A percentile compares a stretch with the other conserved stretches of the same genome.
Conservation (phyloP, 345 rosid species). For the Dipteronia dyeriana region DNA sequence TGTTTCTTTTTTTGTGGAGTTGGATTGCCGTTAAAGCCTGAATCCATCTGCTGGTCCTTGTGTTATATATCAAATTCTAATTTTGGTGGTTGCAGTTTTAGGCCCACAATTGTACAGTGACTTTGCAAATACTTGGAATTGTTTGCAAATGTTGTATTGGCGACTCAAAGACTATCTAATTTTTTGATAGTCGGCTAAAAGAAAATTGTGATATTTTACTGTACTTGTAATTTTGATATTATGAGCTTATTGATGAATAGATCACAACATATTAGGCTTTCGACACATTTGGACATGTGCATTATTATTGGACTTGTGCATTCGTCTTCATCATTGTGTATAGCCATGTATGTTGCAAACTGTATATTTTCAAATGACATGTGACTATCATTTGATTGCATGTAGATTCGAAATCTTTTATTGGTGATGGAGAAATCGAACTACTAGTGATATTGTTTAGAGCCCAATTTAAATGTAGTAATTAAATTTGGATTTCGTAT, state of each 20-base stretch:
- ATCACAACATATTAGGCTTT: not conserved
- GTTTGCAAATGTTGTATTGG: not conserved
- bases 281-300: not conserved
- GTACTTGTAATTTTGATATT: not conserved
- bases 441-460: not conserved
- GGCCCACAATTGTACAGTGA: slow-evolving; percentile 17
- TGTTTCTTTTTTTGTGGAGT: not conserved
- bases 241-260: not conserved
- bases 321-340: not conserved
- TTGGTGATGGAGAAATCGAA: not conserved
- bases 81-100: slow-evolving; percentile 2
- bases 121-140: not conserved
- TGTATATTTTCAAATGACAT: not conserved
- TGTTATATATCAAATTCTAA: not conserved
- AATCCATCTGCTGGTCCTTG: not conserved
- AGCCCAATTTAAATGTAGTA: not conserved
- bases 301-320: not conserved
- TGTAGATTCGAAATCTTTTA: not conserved
- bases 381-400: not conserved
- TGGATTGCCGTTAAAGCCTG: not conserved
- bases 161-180: not conserved
- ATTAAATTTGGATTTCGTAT: not conserved
- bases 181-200: not conserved
- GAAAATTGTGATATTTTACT: not conserved
- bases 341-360: not conserved